Evolutionary conservation across 257 asterid genomes (phyloP).

Genomic region (Parsonsia alboflavescens): DNA sequence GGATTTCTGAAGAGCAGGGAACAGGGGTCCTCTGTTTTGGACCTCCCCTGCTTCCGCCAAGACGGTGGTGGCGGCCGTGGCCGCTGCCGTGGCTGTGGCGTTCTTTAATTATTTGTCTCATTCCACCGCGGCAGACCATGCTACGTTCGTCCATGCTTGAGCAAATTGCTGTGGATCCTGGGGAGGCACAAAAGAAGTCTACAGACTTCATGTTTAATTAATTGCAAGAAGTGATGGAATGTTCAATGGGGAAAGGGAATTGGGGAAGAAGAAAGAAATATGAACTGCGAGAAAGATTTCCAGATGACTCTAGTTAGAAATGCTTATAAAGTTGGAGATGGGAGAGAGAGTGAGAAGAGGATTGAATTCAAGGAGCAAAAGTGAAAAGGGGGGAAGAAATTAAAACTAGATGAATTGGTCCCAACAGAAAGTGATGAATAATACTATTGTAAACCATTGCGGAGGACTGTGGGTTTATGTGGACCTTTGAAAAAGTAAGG

Average conservation of each 20-base stretch:
- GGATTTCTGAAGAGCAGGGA: constrained; percentile 62
- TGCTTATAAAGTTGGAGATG: constrained; percentile 40
- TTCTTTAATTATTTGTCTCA: constrained; percentile 13
- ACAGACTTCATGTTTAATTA: constrained; percentile 53
- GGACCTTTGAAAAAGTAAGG: constrained; percentile 27
- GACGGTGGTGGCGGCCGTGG: constrained; percentile 21
- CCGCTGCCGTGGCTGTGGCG: constrained; percentile 28
- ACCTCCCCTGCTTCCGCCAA: constrained; percentile 17
- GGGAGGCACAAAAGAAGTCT: constrained; percentile 76
- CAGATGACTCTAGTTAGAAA: constrained; percentile 20
- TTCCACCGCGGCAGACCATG: constrained; percentile 43
- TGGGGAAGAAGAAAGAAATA: neutral
- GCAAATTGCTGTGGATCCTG: constrained; percentile 85
- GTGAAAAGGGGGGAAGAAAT: neutral
- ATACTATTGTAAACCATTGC: constrained; percentile 16
- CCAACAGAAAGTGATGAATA: constrained; percentile 20
- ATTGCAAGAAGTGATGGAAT: no score
- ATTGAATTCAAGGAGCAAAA: neutral
- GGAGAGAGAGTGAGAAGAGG: neutral
- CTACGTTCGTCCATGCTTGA: constrained; percentile 62
- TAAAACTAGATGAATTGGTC: constrained; percentile 14
- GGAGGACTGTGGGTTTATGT: constrained; percentile 22
- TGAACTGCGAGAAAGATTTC: constrained; percentile 23
- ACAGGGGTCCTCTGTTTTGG: constrained; percentile 23
- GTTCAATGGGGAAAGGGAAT: neutral